Evolutionary conservation across 2,329 filamentous ascomycete species (phyloP), one percentile per base, ranked within the genome.

Genomic region (Fusarium illudens): DNA sequence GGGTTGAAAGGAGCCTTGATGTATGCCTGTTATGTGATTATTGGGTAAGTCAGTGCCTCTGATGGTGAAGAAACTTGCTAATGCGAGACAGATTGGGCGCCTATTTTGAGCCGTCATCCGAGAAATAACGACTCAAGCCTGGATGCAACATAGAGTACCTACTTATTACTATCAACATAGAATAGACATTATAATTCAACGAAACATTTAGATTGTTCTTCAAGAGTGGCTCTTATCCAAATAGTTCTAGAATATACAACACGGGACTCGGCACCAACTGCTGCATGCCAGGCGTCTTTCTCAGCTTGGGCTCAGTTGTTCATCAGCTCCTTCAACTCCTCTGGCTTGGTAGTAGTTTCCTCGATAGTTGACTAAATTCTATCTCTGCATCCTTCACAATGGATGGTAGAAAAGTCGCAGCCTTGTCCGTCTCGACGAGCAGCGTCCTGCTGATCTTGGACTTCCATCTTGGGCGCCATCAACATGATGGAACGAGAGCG

Each of bases 1-100:
- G 77, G 78, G 1, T 44, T 80, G 6, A 79, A 92, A 76, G 90
- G 90, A 19, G 85, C 84, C 1, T 73, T 87, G 34, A 79, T 87
- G 67, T 84, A 84, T 69, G 83, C 83, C 2, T 84, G 83, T 33
- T 87, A 86, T 74, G 76, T 84, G 2, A 86, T 87, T 27, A 85
- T 87, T 65, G 83, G 67, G 71, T 73, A 48, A 68, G 71, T 34
- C 17, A 7, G 5, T 62, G n/a, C 8, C 1, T 6, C 1, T 7
- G 3, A 0, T 11, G 0, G 17, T n/a, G 10, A 12, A 15, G 6
- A 10, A 8, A 11, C 4, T 3, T 3, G 11, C 9, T 17, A 22
- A 11, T 39, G 49, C 42, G 15, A 0, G 0, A 3, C 15, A 70
- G 67, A 20, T 54, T 70, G 9, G 67, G 67, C 9, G 67, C 67